Evolutionary conservation across 176 grass and related monocot genomes (phyloP), one percentile per base, ranked within the genome.

Genomic region (Ensete glaucum): DNA sequence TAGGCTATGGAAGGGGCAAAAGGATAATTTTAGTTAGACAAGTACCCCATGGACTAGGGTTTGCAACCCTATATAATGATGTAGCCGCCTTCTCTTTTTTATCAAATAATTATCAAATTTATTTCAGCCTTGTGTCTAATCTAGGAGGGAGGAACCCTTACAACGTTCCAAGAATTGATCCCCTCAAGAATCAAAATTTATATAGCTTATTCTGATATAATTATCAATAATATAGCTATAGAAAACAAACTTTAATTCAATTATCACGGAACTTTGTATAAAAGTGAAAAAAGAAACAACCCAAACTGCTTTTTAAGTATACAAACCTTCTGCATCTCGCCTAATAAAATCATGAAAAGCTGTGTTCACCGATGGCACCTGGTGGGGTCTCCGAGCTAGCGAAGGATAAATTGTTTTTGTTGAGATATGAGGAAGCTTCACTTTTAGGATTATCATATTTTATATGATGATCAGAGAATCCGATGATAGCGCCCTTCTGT

Each of bases 321-420:
- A 85, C 77, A 69, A 73, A 93, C 90, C 84, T 89, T 93, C 87
- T 53, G 84, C 22, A 24, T 92, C 90, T 15, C 77, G 87, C 76
- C 25, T 79, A 34, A 82, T 64, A 69, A 79, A 67, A 69, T 87
- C 84, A 58, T 79, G 60, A n/a, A 72, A 85, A 83, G 56, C 72
- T 54, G 49, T 87, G 78, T 49, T 74, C 78, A 74, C 64, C 77
- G n/a, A 20, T 29, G 52, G 76, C 82, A 64, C 52, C 26, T 68
- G 50, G 9, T 50, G 8, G 52, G 9, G 74, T 83, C 69, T 74
- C 75, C 52, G 69, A 52, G 50, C 80, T 75, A 43, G 69, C 17
- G 21, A 77, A 60, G 22, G 73, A 65, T 1, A 83, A 62, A 76
- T 73, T 82, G 74, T 70, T 68, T 26, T 6, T 17, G 15, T 77